A percentile compares a stretch with the other conserved stretches of the same genome.
Evolutionary conservation across 805 yeast species (phyloP).

Genomic region (Candida xiaguanensis): DNA sequence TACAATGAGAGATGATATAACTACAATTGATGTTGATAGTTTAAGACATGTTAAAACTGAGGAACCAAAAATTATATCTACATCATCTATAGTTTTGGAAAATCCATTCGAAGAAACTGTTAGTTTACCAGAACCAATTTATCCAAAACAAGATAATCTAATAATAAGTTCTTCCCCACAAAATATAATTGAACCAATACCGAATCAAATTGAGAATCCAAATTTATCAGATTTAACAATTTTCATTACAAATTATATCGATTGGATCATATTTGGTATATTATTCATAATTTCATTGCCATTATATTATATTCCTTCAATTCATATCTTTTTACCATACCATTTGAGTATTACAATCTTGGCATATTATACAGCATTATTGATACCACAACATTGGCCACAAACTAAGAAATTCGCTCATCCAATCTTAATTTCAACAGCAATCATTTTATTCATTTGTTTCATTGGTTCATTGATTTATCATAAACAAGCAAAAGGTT

Average conservation of each 20-base stretch:
- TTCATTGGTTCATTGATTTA: conserved; percentile 57
- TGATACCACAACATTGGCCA: conserved; percentile 44
- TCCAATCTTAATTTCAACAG: conserved; percentile 69
- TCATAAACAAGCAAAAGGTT: conserved; percentile 42
- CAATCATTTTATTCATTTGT: conserved; percentile 57
- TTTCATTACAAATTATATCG: conserved; percentile 44
- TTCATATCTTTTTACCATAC: conserved; percentile 56
- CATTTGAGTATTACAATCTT: conserved; percentile 60
- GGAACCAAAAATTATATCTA: neutral
- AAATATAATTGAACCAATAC: neutral
- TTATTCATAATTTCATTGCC: conserved; percentile 57
- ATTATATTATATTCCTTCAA: conserved; percentile 46
- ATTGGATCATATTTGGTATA: conserved; percentile 48
- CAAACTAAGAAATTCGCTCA: conserved; percentile 53
- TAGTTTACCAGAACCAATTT: conserved; percentile 13
- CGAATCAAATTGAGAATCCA: conserved; percentile 2
- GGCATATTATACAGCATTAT: conserved; percentile 49
- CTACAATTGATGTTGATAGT: conserved; percentile 32
- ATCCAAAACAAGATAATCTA: conserved; percentile 11
- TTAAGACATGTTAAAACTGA: conserved; percentile 16
- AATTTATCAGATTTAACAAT: conserved; percentile 21
- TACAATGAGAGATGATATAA: conserved; percentile 30
- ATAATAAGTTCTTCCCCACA: neutral
- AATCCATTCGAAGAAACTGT: conserved; percentile 15
- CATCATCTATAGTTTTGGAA: conserved; percentile 9